Base-by-base conservation (phyloP, 495 filamentous ascomycete genomes). In the Cercophora sp. region DNA sequence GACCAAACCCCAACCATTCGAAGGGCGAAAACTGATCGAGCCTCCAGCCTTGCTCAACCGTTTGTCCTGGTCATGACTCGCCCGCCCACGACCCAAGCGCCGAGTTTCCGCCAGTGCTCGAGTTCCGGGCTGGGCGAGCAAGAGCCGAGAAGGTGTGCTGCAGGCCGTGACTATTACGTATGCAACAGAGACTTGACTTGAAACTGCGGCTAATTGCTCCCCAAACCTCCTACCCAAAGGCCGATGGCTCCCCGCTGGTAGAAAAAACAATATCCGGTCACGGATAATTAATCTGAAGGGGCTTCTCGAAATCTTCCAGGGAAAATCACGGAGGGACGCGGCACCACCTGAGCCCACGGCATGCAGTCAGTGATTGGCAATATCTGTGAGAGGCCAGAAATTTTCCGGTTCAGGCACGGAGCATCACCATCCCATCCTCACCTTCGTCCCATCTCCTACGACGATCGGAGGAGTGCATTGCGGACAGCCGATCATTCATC, bases 151-250 rank as follows among this genome's bases (percentile, higher is more conserved):
- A 49, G 51, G 44, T 54, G 36, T 51, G 51, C 42, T 57, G 52
- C 52, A 52, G 55, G 8, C 42, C 56, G 57, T 51, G 51, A 60
- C 57, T 48, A 39, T 31, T 44, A 54, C 32, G 48, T 47, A 55
- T 56, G 46, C 40, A 47, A 51, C 43, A 51, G 45, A 37, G 34
- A 62, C 54, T 35, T 68, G 34, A 62, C 54, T 35, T 68, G 63
- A 69, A 66, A 66, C 66, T 56, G 61, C 63, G 66, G 66, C 66
- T 69, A 69, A 66, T 66, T 58, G 46, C 49, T 25, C 59, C 50
- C 60, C 55, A 61, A 59, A 64, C 57, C 55, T 51, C 61, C 59
- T n/a, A 42, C 48, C 47, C 40, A 47, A 23, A 32, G 32, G 50
- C 22, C 8, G 11, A 4, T 32, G 26, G 39, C 31, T 53, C 42